phyloP scores from a whole-genome alignment of 495 filamentous ascomycete species.

The Gamarada debralockiae region DNA sequence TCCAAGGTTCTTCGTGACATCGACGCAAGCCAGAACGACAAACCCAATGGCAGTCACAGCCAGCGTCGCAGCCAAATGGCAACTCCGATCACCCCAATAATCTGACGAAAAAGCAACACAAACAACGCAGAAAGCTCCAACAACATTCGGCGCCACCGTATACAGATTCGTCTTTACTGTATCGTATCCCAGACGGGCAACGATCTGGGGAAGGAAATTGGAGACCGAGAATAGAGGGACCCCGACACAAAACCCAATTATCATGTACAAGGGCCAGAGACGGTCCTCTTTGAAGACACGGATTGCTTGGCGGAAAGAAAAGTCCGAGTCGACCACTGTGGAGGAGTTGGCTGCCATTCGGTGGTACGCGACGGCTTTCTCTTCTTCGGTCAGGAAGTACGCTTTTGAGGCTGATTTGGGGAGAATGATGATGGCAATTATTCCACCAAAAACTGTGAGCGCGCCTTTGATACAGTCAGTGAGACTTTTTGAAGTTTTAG shows the following conservation, averaged over 20 bases:
- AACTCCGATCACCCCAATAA: not conserved
- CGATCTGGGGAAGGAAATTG: constrained; percentile 72
- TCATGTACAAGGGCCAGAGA: constrained; percentile 40
- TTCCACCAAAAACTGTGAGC: constrained; percentile 56
- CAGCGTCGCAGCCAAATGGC: not conserved
- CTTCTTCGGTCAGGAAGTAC: constrained; percentile 56
- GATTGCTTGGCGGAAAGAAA: constrained; percentile 10
- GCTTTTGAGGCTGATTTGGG: constrained; percentile 60
- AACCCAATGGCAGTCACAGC: constrained; percentile 1
- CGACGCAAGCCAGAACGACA: constrained; percentile 6
- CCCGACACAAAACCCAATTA: constrained; percentile 63
- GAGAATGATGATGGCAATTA: constrained; percentile 66
- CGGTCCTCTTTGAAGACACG: constrained; percentile 9
- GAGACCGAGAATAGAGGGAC: constrained; percentile 67
- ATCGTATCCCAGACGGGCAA: constrained; percentile 54
- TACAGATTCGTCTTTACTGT: constrained; percentile 72
- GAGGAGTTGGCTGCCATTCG: constrained; percentile 44
- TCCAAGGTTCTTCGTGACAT: not conserved
- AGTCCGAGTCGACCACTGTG: constrained; percentile 6
- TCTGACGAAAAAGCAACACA: constrained; percentile 8
- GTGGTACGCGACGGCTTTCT: constrained; percentile 65
- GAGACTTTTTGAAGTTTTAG: not conserved
- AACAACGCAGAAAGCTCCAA: constrained; percentile 44
- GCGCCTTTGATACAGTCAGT: constrained; percentile 32
- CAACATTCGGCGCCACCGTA: constrained; percentile 69